Evolutionary conservation across 768 basidiomycete genomes (phyloP), one percentile per base, ranked within the genome.

Genomic region (Russula brevipes): DNA sequence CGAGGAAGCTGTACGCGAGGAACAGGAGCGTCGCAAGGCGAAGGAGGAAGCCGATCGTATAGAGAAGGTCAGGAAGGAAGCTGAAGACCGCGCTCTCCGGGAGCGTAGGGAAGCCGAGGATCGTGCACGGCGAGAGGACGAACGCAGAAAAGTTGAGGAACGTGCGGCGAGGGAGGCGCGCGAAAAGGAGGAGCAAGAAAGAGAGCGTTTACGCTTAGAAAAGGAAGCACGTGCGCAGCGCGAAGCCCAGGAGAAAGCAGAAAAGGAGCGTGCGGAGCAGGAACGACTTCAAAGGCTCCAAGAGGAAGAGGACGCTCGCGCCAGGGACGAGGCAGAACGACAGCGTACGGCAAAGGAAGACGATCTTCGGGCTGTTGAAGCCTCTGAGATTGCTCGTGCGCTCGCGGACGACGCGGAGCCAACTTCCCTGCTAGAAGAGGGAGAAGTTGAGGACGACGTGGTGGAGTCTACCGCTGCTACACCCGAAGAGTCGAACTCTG

Each of bases 41-140:
- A 77, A 77, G 66, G 75, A 76, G 66, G 78, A 79, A 67, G 75
- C 76, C 58, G 77, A 77, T 56, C 77, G 77, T 63, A 78, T 76
- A 30, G 70, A 70, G 65, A 69, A 72, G 61, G 62, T 64, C 61
- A 59, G 65, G 46, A 63, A 73, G 69, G 70, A 73, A 46, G 72
- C 64, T n/a, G 64, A 66, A 57, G 63, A 65, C 33, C 66, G 63
- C 12, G 57, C 64, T 45, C 59, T 64, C 7, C 39, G 69, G 61
- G 72, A 71, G 59, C 66, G 71, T 47, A 70, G 69, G 64, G 69
- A 77, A 47, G 74, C 74, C 42, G 78, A 78, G 52, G 57, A 59
- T 41, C 73, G 73, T 31, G 41, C 72, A 57, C 70, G 66, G 41
- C 71, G 75, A 54, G 78, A 76, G 61, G 75, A 77, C 49, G 79